Base-by-base conservation (phyloP, 2,329 filamentous ascomycete species). In the Alternaria metachromatica region DNA sequence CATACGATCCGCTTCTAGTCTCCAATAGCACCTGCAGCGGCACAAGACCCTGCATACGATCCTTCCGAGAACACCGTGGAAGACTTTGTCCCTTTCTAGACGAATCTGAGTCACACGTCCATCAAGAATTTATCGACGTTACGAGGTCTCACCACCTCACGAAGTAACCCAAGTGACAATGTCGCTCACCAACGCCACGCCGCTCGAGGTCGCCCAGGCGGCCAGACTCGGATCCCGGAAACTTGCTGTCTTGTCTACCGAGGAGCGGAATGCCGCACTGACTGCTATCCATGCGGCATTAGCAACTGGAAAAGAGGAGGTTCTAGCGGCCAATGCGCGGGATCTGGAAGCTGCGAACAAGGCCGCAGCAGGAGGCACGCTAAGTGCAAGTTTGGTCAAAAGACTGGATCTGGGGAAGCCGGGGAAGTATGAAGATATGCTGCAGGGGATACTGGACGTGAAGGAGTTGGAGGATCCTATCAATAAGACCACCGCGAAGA, bases 391-490 rank as follows among this genome's bases (percentile, higher is more conserved):
- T 75, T 86, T 98, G 23, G 88, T 97, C 30, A 96, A 96, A 74
- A 88, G 96, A 60, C 86, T 99, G 65, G 95, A 99, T 80, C 84
- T 99, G 53, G 89, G 89, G 53, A 91, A 92, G 79, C 88, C 89
- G 76, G 95, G 95, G 62, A 98, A 98, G 83, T 99, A 91, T 85
- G 94, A 97, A 76, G 96, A 98, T 77, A 98, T 99, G 96, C 86
- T 99, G 68, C 91, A 94, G 83, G 96, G 96, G 25, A 96, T 99
- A 65, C 82, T 96, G 64, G 93, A 97, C 81, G 96, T 99, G 65
- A 87, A 91, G 69, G 87, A 88, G 55, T 86, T 99, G 26, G 87
- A 92, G 53, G 96, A 99, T 82, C 96, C 96, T 70, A 87, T 98
- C 74, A 95, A 95, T 74, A 91, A 91, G 77, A 86, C 96, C 58